Conservation (phyloP, 306 rosid genomes). For the Albizia julibrissin region DNA sequence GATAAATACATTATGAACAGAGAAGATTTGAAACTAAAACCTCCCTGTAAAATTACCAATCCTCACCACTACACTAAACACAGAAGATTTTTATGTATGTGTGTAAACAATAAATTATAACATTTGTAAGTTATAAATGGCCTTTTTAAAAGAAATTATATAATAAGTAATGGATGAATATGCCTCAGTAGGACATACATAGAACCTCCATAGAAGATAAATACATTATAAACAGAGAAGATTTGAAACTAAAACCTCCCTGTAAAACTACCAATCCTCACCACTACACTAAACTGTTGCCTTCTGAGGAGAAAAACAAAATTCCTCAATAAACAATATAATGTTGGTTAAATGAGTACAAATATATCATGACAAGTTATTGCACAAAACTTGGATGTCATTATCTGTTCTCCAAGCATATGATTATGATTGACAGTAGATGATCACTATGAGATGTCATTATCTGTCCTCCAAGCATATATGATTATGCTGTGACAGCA, state of each 20-base stretch:
- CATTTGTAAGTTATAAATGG: no score
- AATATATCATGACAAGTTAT: not conserved
- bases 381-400: conserved; percentile 24
- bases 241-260: not conserved
- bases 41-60: not conserved
- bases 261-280: not conserved
- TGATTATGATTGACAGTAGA: conserved; percentile 40
- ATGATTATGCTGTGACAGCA: conserved; percentile 38
- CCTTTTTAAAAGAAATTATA: no score
- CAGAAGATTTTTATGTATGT: no score
- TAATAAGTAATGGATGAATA: not conserved
- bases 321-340: conserved; percentile 24
- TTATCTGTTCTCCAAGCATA: conserved; percentile 13
- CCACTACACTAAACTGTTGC: not conserved
- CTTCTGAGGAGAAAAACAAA: conserved; percentile 4
- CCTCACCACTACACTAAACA: not conserved
- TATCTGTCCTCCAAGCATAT: conserved; percentile 15
- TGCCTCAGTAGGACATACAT: no score
- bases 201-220: no score
- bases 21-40: not conserved
- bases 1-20: not conserved
- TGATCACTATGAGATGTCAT: conserved; percentile 35
- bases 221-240: not conserved
- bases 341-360: conserved; percentile 17
- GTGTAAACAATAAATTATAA: no score